Base-by-base conservation (phyloP, 1,139 yeast species). In the Candida mesenterica region DNA sequence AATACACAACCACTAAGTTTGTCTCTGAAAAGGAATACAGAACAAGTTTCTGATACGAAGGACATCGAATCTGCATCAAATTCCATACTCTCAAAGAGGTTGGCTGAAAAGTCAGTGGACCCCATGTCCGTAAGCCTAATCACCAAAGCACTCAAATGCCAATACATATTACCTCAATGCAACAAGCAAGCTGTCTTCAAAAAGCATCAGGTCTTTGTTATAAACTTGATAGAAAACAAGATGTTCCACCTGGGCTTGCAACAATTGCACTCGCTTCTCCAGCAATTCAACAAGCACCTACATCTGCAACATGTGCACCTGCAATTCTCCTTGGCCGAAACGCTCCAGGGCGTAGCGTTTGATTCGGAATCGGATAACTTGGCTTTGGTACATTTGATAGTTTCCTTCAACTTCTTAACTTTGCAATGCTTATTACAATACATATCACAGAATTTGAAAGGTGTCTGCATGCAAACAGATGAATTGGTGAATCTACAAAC, bases 391-490 rank as follows among this genome's bases (percentile, higher is more conserved):
- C 62, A 55, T 34, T 38, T 56, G 14, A 45, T 61, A 5, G 46
- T 59, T 23, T 64, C 70, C 8, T 61, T 49, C 40, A 63, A 64
- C 42, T 62, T 65, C 40, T 45, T 65, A 28, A 35, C 49, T 6
- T 40, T 64, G 8, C 72, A 65, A 43, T 50, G 59, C 28, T 23
- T 57, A n/a, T 43, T 63, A 8, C 68, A 63, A 38, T 44, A 48
- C 26, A 32, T 55, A 4, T 51, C 65, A 2, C 30, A 38, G 7
- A 49, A 58, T 32, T 31, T 59, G 27, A 48, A 49, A 15, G 12
- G 32, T 6, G 34, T 57, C 5, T 19, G 40, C 12, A 25, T 33
- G 7, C 40, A 40, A 17, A 33, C 38, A 15, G 50, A 50, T 30
- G 23, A 30, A 5, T 19, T 38, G 4, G 28, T 51, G 9, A 42